These are phyloP conservation scores for Macrolepiota albuminosa DNA, from an alignment of 768 basidiomycete genomes.

Conservation along the genomic window DNA sequence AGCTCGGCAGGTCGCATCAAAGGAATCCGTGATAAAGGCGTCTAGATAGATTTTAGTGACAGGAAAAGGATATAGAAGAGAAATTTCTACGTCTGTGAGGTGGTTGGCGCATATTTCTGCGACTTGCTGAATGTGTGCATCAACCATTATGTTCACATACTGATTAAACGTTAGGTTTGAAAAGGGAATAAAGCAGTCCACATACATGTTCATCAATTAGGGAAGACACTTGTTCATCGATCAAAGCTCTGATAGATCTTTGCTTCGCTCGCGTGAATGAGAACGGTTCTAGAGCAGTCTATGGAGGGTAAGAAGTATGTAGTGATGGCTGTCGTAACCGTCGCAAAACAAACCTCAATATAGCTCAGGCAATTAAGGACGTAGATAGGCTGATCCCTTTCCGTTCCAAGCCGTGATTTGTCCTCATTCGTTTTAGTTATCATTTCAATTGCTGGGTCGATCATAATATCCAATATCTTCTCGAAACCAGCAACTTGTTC, in stretches of 20 bases:
- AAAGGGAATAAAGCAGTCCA: constrained; percentile 6
- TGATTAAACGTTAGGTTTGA: constrained; percentile 17
- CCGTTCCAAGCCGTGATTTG: constrained; percentile 46
- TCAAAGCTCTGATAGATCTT: constrained; percentile 47
- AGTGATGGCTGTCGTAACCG: not conserved
- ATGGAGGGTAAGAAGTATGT: not conserved
- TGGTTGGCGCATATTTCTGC: constrained; percentile 38
- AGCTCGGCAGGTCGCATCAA: constrained; percentile 60
- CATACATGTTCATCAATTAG: constrained; percentile 85
- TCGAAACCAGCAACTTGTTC: constrained; percentile 46
- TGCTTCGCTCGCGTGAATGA: constrained; percentile 64
- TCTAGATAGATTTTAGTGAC: constrained; percentile 23
- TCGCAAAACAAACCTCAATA: constrained; percentile 53
- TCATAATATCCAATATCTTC: constrained; percentile 76
- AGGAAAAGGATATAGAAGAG: not conserved
- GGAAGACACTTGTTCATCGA: constrained; percentile 56
- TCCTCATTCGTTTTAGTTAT: constrained; percentile 64
- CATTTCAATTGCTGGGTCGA: constrained; percentile 81
- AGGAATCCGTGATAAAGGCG: constrained; percentile 74
- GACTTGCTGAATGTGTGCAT: constrained; percentile 49
- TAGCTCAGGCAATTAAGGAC: constrained; percentile 84
- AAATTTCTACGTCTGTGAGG: constrained; percentile 31
- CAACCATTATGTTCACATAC: constrained; percentile 47
- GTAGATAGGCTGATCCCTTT: constrained; percentile 83
- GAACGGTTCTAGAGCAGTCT: constrained; percentile 66